Base-by-base conservation (phyloP, 306 rosid genomes). In the Citrullus mucosospermus region DNA sequence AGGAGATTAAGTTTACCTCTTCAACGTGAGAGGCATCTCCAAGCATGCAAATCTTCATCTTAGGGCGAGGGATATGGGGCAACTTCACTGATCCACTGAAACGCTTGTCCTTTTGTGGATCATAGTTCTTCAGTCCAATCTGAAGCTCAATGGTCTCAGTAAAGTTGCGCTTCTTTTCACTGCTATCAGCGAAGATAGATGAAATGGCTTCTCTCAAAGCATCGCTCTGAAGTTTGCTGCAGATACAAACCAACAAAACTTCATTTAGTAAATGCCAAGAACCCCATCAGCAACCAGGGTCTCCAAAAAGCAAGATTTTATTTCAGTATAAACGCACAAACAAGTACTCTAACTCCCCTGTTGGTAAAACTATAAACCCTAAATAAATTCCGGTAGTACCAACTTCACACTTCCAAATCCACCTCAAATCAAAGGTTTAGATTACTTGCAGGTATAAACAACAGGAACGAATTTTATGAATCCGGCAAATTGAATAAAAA, bases 1-100 rank as follows among this genome's bases (percentile, higher is more conserved):
- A 16, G 58, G 9, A 55, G 22, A 38, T 66, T 8, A 44, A 36
- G 25, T 10, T 36, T 85, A 93, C 97, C 97, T 93, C 97, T 75
- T 90, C 97, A 65, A 93, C 97, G 61, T 93, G 97, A 51, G 85
- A 93, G 48, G 97, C 97, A 84, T 93, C 97, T 58, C 97, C 97
- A 76, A 93, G 96, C 97, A 93, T 93, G 84, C 97, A 93, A 8
- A 93, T 81, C 66, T 87, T 93, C 97, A 93, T 93, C 85, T 91
- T 90, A 6, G 97, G 97, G 20, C 97, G 88, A 41, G 97, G 97
- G 6, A 93, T 93, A 78, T 93, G 93, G 0, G 96, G 97, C 85
- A 93, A 81, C 79, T 88, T 90, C 8, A 93, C 96, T 17, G 96
- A 90, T 14, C 93, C 97, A 60, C 96, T 90, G 73, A 93, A 93